phyloP scores from a whole-genome alignment of 2,329 filamentous ascomycete species.

The Cordyceps fumosorosea region DNA sequence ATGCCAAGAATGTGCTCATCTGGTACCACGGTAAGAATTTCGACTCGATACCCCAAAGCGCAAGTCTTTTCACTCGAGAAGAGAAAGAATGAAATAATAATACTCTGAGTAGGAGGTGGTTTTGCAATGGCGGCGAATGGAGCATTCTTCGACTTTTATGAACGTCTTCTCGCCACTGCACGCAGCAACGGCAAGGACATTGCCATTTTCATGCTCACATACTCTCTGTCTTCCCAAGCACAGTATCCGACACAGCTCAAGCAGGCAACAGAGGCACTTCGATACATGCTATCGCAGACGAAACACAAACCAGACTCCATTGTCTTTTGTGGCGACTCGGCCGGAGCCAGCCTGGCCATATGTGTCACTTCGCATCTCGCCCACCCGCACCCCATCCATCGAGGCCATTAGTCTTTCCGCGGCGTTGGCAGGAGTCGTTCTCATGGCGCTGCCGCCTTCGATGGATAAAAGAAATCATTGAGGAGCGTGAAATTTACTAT shows the following conservation, averaged over 20 bases:
- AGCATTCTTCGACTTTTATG: not conserved
- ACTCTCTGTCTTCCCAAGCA: not conserved
- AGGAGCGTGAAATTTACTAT: not conserved
- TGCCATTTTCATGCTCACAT: not conserved
- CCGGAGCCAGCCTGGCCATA: not conserved
- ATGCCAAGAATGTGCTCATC: not conserved
- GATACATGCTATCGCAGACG: not conserved
- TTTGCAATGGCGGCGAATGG: not conserved
- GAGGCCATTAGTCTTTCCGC: not conserved
- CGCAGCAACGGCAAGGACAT: not conserved
- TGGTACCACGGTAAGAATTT: not conserved
- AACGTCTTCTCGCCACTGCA: not conserved
- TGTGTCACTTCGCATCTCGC: not conserved
- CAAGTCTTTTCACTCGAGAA: too few species aligned
- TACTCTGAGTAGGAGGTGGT: not conserved
- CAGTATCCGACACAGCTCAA: not conserved
- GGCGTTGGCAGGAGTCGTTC: not conserved
- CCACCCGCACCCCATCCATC: not conserved
- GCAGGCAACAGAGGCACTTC: not conserved
- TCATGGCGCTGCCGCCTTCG: not conserved
- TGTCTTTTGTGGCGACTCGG: not conserved
- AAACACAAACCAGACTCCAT: not conserved
- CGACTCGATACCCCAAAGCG: not conserved
- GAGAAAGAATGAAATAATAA: not conserved
- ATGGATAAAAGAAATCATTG: not conserved